Evolutionary conservation across 2,329 filamentous ascomycete genomes (phyloP), one percentile per base, ranked within the genome.

Genomic region (Cadophora sp.): DNA sequence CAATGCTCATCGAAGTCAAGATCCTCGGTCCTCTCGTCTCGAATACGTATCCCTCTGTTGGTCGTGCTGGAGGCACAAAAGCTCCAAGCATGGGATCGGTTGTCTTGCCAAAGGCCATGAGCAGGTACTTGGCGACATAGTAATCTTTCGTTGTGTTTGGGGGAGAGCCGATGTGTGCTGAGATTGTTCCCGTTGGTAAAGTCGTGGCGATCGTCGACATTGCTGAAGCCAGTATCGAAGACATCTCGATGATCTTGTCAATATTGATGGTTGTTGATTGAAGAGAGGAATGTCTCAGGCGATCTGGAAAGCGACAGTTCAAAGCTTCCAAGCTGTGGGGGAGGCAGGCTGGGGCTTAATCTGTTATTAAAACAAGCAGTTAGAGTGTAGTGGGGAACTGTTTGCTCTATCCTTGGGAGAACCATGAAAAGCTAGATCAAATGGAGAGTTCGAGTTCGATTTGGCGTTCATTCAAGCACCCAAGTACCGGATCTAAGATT

Each of bases 81-180:
- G 73, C 75, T 24, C 64, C 34, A 26, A 67, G 66, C 14, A 74
- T 69, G 50, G 75, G 74, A 19, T 65, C 71, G 2, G 71, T 69
- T 16, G 48, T 55, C 46, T 73, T 53, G 2, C 73, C 72, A 19
- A 72, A 65, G 14, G 66, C 69, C 12, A 71, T 68, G 24, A 77
- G 65, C 26, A 76, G 67, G n/a, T 75, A 76, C 51, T 69, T 71
- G 27, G 74, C 71, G 26, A 77, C 73, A 66, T 76, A 76, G 66
- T 76, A 76, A 69, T 78, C 77, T 31, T 74, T 63, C 46, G 76
- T 55, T 19, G 69, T 77, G 14, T 72, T 73, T 48, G 75, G 74
- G 8, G 75, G 75, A 4, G 70, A 67, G 31, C 75, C 73, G 46
- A 77, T 73, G 26, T 69, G 69, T 62, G 74, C 73, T 51, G 73